Conservation (phyloP, 257 asterid species). For the Cordia subcordata region DNA sequence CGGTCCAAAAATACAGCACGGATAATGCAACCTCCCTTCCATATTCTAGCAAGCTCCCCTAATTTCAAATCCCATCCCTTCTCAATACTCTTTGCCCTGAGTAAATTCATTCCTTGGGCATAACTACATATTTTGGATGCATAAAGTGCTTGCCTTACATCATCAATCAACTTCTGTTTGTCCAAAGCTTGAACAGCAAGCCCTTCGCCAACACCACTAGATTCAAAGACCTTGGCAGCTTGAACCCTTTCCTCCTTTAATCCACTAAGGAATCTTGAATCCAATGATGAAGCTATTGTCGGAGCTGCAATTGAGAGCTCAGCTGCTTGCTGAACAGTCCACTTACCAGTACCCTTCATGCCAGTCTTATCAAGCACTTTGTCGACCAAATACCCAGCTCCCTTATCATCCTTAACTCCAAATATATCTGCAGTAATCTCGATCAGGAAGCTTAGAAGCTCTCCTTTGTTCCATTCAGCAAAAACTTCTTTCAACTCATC, state of each 20-base stretch:
- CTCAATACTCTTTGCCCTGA: conserved; percentile 86
- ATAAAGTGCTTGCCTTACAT: conserved; percentile 80
- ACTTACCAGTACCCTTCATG: conserved; percentile 97
- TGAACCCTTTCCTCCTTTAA: conserved; percentile 77
- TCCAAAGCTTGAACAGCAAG: conserved; percentile 57
- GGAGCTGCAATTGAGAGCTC: conserved; percentile 93
- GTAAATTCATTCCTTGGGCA: conserved; percentile 94
- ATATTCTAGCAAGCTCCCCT: conserved; percentile 92
- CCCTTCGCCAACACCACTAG: conserved; percentile 58
- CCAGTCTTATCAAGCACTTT: conserved; percentile 96
- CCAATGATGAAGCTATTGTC: conserved; percentile 87
- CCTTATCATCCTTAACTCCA: conserved; percentile 88
- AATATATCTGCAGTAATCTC: conserved; percentile 96
- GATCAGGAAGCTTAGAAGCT: conserved; percentile 90
- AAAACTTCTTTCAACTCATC: conserved; percentile 73
- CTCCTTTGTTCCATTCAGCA: conserved; percentile 88
- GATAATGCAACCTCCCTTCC: conserved; percentile 97
- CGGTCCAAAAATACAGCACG: conserved; percentile 96
- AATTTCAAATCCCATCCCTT: conserved; percentile 83
- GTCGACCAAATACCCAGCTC: conserved; percentile 77
- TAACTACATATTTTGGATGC: conserved; percentile 91
- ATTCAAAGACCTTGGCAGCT: conserved; percentile 81
- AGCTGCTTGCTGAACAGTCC: conserved; percentile 99
- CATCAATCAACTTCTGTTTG: conserved; percentile 63
- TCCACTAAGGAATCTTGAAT: conserved; percentile 93